Conservation (phyloP, 805 yeast genomes). For the Kuraishia cidri region DNA sequence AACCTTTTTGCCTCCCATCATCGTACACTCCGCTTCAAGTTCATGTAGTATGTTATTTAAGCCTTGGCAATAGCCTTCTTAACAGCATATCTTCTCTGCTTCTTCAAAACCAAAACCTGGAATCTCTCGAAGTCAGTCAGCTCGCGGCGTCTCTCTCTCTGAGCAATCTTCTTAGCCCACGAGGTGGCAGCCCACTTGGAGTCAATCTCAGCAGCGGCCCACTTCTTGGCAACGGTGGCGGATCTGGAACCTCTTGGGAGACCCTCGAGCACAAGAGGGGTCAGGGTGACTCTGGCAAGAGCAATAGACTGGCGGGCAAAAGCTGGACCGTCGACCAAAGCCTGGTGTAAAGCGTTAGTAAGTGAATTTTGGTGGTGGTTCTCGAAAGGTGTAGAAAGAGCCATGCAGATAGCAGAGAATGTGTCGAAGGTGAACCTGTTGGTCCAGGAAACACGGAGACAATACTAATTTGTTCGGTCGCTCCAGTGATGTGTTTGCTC, state of each 20-base stretch:
- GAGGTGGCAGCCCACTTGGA: slow-evolving; percentile 89
- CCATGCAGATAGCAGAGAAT: too few species aligned
- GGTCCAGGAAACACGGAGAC: too few species aligned
- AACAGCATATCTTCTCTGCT: slow-evolving; percentile 93
- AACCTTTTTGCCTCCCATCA: too few species aligned
- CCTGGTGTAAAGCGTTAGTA: slow-evolving; percentile 30
- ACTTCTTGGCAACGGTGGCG: slow-evolving; percentile 79
- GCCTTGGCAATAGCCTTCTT: slow-evolving; percentile 97
- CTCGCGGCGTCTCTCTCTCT: slow-evolving; percentile 86
- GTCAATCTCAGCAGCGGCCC: slow-evolving; percentile 83
- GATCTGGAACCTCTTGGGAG: slow-evolving; percentile 95
- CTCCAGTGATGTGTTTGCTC: too few species aligned
- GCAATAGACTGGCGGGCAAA: slow-evolving; percentile 89
- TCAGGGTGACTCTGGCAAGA: slow-evolving; percentile 83
- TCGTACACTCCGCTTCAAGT: too few species aligned
- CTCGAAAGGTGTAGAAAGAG: too few species aligned
- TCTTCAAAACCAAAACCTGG: slow-evolving; percentile 96
- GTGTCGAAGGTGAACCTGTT: too few species aligned
- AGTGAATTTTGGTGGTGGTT: too few species aligned
- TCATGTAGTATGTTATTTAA: too few species aligned
- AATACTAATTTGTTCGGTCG: too few species aligned
- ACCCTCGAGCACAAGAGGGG: slow-evolving; percentile 78
- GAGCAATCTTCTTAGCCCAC: slow-evolving; percentile 98
- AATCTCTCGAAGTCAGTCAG: slow-evolving; percentile 98
- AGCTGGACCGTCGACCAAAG: slow-evolving; percentile 94